A percentile compares a stretch with the other conserved stretches of the same genome.
Evolutionary conservation across 2,329 filamentous ascomycete genomes (phyloP).

Genomic region (Ceratocystis ficicola): DNA sequence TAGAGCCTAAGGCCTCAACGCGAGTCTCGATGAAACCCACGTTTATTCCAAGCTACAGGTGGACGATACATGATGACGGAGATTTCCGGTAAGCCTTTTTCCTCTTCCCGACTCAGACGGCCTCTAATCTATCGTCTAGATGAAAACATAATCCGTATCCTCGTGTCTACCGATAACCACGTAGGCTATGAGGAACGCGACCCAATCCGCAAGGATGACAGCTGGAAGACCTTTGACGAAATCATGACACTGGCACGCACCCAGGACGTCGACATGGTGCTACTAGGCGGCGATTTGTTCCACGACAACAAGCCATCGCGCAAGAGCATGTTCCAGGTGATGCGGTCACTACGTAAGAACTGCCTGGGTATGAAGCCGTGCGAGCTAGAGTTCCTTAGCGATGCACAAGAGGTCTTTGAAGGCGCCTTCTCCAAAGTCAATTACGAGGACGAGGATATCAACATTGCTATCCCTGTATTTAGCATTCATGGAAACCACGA

Average conservation of each 20-base stretch:
- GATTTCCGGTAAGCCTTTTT: neutral
- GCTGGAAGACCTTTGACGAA: slow-evolving; percentile 92
- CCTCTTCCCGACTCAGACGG: neutral
- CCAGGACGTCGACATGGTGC: slow-evolving; percentile 90
- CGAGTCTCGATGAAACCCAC: neutral
- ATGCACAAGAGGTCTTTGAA: slow-evolving; percentile 81
- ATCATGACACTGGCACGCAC: slow-evolving; percentile 79
- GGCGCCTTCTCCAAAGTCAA: slow-evolving; percentile 89
- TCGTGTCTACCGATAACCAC: slow-evolving; percentile 93
- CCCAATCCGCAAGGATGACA: slow-evolving; percentile 87
- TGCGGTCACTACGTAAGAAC: slow-evolving; percentile 84
- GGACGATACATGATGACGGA: neutral
- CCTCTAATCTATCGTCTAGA: slow-evolving; percentile 26
- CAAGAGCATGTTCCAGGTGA: slow-evolving; percentile 94
- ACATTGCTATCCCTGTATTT: slow-evolving; percentile 92
- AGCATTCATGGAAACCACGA: slow-evolving; percentile 98
- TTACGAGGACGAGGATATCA: slow-evolving; percentile 95
- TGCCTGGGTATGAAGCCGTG: slow-evolving; percentile 93
- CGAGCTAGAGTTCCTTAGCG: slow-evolving; percentile 85
- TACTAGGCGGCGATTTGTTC: slow-evolving; percentile 88
- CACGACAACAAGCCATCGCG: slow-evolving; percentile 96
- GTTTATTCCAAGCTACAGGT: neutral
- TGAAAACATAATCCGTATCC: slow-evolving; percentile 82
- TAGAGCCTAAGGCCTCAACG: neutral
- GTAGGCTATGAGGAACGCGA: slow-evolving; percentile 93